These are phyloP conservation scores for Penicillium sp. DNA, from an alignment of 2,329 filamentous ascomycete genomes.

Conservation along the genomic window DNA sequence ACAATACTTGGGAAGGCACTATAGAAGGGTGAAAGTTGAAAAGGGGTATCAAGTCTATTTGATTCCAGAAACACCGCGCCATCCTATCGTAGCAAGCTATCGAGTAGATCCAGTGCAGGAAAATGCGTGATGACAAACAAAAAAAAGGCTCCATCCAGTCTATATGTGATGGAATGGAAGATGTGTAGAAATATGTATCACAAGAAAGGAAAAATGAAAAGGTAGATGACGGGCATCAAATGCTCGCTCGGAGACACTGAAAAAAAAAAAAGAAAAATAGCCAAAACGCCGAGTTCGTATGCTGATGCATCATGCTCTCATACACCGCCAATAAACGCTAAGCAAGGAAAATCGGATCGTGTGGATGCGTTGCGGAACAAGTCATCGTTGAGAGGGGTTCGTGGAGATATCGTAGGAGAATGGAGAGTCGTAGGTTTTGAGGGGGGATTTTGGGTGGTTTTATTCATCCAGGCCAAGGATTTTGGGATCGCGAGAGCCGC, in stretches of 20 bases:
- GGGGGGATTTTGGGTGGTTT: neutral
- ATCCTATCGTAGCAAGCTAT: constrained; percentile 21
- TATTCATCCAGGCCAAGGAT: constrained; percentile 23
- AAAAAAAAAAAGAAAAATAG: constrained; percentile 6
- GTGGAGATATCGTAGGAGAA: constrained; percentile 1
- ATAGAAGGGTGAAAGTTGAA: neutral
- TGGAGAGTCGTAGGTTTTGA: neutral
- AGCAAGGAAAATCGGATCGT: constrained; percentile 17
- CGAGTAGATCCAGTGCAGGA: constrained; percentile 7
- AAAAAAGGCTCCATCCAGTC: constrained; percentile 9
- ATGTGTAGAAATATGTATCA: neutral
- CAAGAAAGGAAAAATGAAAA: constrained; percentile 13
- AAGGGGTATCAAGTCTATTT: constrained; percentile 31
- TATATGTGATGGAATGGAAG: constrained; percentile 5
- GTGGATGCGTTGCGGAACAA: constrained; percentile 11
- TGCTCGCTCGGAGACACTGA: constrained; percentile 10
- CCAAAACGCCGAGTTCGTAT: constrained; percentile 22
- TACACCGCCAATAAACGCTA: constrained; percentile 29
- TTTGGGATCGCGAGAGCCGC: constrained; percentile 19
- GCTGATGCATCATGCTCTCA: constrained; percentile 29
- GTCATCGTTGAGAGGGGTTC: constrained; percentile 10
- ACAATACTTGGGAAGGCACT: neutral
- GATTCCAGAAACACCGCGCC: constrained; percentile 12
- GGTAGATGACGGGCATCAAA: constrained; percentile 4
- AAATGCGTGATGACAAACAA: constrained; percentile 7